Base-by-base conservation (phyloP, 2,329 filamentous ascomycete genomes). In the Aspergillus ruber region DNA sequence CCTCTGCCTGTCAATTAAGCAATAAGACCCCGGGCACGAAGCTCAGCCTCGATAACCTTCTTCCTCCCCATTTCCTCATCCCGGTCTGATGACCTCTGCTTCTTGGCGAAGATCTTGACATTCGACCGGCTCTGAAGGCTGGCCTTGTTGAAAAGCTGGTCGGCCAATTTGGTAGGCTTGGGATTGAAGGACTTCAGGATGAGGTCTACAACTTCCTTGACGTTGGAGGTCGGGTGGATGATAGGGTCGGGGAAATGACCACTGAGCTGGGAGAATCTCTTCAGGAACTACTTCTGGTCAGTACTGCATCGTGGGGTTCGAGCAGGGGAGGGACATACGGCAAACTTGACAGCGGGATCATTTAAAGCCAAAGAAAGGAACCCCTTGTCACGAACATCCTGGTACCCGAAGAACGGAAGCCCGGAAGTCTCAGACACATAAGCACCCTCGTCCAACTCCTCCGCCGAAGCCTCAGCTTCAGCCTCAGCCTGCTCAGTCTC, bases 231-330 rank as follows among this genome's bases (percentile, higher is more conserved):
- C 40, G 74, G 71, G 43, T 73, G 70, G 51, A 94, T 78, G 56
- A 79, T 77, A 42, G 80, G 74, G 68, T 96, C 91, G 13, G 86
- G 76, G 55, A 95, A 75, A 51, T 83, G 80, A 51, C 88, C 88
- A n/a, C 85, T 90, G 50, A 95, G 76, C 65, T 93, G 86, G 65
- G 85, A 82, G 51, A 90, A 73, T 50, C 88, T 84, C 72, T 95
- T 95, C 60, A 84, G 73, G 55, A 93, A 77, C 90, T 96, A 56
- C 21, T 39, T 20, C 44, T 25, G 35, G 23, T 46, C 20, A 46
- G 17, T 13, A 36, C 41, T 41, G 25, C 33, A 35, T 36, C 13
- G 13, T 18, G 23, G 25, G 21, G 15, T 4, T n/a, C 3, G 40
- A 40, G 47, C 38, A 17, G 47, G 42, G 15, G 8, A 33, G 6